These are phyloP conservation scores for Clitoria ternatea DNA, from an alignment of 306 rosid species.

Conservation along the genomic window DNA sequence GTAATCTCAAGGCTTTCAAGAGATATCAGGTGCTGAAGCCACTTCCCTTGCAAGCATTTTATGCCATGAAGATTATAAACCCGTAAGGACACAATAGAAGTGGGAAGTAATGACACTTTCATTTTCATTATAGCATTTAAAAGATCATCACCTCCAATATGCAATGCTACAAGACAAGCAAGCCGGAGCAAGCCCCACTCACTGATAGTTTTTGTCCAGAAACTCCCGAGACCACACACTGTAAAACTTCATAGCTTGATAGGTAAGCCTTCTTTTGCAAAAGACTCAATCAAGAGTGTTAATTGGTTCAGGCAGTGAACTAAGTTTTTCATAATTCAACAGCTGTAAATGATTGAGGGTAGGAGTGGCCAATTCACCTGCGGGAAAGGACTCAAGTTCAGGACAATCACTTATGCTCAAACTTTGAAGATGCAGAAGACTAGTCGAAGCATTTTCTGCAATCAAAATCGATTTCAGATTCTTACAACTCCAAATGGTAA, in stretches of 20 bases:
- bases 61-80: background rate
- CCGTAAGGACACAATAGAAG: background rate
- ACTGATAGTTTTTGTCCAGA: background rate
- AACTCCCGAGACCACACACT: background rate
- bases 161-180: background rate
- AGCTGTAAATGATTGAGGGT: background rate
- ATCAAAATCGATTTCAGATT: background rate
- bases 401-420: background rate
- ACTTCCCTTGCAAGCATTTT: background rate
- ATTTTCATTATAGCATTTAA: background rate
- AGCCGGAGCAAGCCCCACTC: background rate
- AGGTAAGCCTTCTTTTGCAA: slow-evolving; percentile 13
- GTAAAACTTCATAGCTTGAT: background rate
- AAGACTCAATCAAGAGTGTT: background rate
- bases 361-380: background rate
- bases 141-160: background rate
- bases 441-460: background rate
- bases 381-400: background rate
- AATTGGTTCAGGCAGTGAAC: background rate
- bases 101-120: background rate
- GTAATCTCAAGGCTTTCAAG: background rate
- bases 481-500: background rate
- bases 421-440: background rate
- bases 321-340: background rate
- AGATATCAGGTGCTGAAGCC: slow-evolving; percentile 3